phyloP scores from a whole-genome alignment of 1,139 yeast genomes.

The Debaryomyces sp. region DNA sequence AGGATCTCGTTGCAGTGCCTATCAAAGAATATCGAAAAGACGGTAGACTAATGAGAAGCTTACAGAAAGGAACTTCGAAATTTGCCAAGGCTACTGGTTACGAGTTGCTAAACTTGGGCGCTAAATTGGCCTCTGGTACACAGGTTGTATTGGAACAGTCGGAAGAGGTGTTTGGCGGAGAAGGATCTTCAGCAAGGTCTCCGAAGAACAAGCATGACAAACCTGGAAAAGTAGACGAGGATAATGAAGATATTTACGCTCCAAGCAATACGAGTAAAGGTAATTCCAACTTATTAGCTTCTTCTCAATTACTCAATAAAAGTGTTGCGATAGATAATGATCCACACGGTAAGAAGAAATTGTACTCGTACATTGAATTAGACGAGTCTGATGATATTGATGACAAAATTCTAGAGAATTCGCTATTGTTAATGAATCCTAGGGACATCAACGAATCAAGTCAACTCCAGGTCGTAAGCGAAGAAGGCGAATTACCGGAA shows the following conservation, averaged over 20 bases:
- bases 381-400: slow-evolving; percentile 26
- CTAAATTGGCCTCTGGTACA: slow-evolving; percentile 85
- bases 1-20: slow-evolving; percentile 74
- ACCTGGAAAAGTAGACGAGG: neutral
- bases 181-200: slow-evolving; percentile 51
- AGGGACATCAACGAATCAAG: slow-evolving; percentile 9
- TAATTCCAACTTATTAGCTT: slow-evolving; percentile 4
- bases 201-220: slow-evolving; percentile 11
- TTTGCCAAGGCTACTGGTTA: slow-evolving; percentile 82
- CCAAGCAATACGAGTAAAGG: slow-evolving; percentile 5
- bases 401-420: slow-evolving; percentile 12
- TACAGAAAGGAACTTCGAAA: slow-evolving; percentile 76
- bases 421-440: slow-evolving; percentile 18
- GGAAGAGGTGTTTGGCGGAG: slow-evolving; percentile 75
- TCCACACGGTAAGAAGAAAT: slow-evolving; percentile 25
- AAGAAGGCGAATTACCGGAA: slow-evolving; percentile 23
- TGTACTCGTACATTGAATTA: slow-evolving; percentile 33
- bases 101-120: slow-evolving; percentile 81
- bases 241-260: slow-evolving; percentile 6
- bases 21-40: slow-evolving; percentile 73
- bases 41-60: slow-evolving; percentile 66
- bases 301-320: slow-evolving; percentile 5
- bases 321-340: slow-evolving; percentile 12
- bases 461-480: slow-evolving; percentile 29
- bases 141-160: slow-evolving; percentile 80